Evolutionary conservation across 176 grass and related monocot species (phyloP).

Genomic region (Thalia dealbata): DNA sequence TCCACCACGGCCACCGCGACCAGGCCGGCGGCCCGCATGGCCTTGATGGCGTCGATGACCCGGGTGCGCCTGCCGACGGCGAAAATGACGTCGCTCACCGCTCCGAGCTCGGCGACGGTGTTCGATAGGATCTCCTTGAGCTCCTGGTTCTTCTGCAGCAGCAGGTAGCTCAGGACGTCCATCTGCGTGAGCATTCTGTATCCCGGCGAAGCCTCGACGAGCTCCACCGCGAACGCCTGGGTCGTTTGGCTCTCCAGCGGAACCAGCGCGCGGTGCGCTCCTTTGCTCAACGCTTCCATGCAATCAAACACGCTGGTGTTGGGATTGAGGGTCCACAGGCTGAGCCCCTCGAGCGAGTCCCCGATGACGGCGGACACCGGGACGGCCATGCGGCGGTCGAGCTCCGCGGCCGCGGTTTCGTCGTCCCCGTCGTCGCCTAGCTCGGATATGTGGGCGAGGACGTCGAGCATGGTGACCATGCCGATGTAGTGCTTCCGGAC

Average conservation of each 20-base stretch:
- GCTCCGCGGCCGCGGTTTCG: slow-evolving; percentile 6
- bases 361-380: slow-evolving; percentile 72
- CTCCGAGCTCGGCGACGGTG: slow-evolving; percentile 41
- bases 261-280: slow-evolving; percentile 75
- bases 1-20: slow-evolving; percentile 78
- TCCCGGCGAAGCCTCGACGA: slow-evolving; percentile 49
- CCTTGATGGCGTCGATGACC: slow-evolving; percentile 50
- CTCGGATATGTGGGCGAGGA: slow-evolving; percentile 62
- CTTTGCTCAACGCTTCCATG: slow-evolving; percentile 88
- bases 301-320: slow-evolving; percentile 65
- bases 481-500: slow-evolving; percentile 95
- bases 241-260: slow-evolving; percentile 58
- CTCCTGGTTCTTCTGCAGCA: slow-evolving; percentile 21
- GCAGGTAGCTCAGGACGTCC: slow-evolving; percentile 70
- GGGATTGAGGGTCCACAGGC: slow-evolving; percentile 73
- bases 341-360: slow-evolving; percentile 67
- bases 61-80: slow-evolving; percentile 32
- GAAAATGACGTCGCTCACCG: slow-evolving; percentile 46
- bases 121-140: slow-evolving; percentile 42
- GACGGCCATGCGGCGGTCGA: slow-evolving; percentile 46
- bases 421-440: background rate
- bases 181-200: slow-evolving; percentile 90
- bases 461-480: slow-evolving; percentile 81
- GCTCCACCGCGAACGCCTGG: slow-evolving; percentile 40
- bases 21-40: slow-evolving; percentile 55